phyloP scores from a whole-genome alignment of 805 yeast genomes.

The Ogataea zsoltii region DNA sequence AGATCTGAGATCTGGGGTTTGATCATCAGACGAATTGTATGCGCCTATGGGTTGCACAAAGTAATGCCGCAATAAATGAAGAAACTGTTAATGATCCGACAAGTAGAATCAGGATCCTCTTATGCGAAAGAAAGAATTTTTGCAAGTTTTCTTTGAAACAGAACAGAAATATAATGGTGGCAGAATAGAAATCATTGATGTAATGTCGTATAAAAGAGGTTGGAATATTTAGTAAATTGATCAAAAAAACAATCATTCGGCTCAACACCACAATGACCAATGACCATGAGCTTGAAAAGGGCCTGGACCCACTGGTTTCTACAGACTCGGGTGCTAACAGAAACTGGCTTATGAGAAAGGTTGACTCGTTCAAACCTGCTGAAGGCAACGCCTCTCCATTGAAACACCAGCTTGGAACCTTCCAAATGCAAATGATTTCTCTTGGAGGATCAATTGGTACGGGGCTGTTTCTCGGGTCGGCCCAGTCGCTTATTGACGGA shows the following conservation, averaged over 20 bases:
- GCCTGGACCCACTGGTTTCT: background rate
- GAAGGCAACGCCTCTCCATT: slow-evolving; percentile 17
- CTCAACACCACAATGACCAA: background rate
- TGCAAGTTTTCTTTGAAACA: background rate
- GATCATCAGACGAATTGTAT: background rate
- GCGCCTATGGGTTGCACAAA: too few species aligned
- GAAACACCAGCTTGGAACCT: slow-evolving; percentile 29
- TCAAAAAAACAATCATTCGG: too few species aligned
- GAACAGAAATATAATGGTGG: background rate
- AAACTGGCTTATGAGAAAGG: slow-evolving; percentile 16
- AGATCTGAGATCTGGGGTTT: background rate
- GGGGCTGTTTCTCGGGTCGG: slow-evolving; percentile 68
- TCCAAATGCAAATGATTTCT: slow-evolving; percentile 64
- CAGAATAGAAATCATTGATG: background rate
- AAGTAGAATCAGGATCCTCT: too few species aligned
- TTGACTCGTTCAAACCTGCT: slow-evolving; percentile 30
- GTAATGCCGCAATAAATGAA: too few species aligned
- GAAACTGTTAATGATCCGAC: too few species aligned
- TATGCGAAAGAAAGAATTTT: background rate
- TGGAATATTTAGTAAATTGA: too few species aligned
- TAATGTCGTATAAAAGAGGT: too few species aligned
- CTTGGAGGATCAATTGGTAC: slow-evolving; percentile 71
- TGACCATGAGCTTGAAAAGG: background rate
- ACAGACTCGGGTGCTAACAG: background rate
- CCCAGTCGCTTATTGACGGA: slow-evolving; percentile 55